phyloP scores from a whole-genome alignment of 2,329 filamentous ascomycete species.

The Arthrobotrys sphaeroides region DNA sequence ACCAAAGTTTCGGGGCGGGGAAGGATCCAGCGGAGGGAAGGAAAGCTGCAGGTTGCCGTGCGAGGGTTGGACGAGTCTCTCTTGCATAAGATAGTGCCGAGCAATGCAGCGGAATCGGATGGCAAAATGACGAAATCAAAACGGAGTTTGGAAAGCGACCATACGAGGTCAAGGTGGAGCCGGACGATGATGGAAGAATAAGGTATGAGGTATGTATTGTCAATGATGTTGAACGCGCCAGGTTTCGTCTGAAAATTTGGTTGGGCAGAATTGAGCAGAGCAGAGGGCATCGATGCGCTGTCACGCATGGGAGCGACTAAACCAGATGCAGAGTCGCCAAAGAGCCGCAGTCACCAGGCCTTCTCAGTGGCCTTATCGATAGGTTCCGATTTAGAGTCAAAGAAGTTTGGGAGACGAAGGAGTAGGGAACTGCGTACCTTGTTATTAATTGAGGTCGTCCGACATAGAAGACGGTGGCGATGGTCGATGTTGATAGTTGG shows the following conservation, averaged over 20 bases:
- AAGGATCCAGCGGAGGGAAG: neutral
- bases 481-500: neutral
- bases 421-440: too few species aligned
- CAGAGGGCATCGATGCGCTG: constrained; percentile 46
- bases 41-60: constrained; percentile 41
- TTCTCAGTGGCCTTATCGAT: neutral
- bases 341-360: constrained; percentile 11
- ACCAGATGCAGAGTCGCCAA: constrained; percentile 7
- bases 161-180: constrained; percentile 20
- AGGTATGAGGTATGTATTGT: neutral
- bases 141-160: neutral
- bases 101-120: neutral
- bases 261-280: constrained; percentile 14
- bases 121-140: neutral
- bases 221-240: constrained; percentile 37
- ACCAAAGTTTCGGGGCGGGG: constrained; percentile 25
- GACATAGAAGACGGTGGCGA: neutral
- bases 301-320: constrained; percentile 29
- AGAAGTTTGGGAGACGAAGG: too few species aligned
- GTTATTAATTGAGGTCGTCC: neutral
- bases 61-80: neutral
- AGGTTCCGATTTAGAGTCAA: too few species aligned
- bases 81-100: neutral
- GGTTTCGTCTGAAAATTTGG: constrained; percentile 42
- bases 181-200: neutral